A percentile compares a stretch with the other conserved stretches of the same genome.
These are phyloP conservation scores for Eucalyptus pauciflora DNA, from an alignment of 345 rosid species.

Conservation along the genomic window DNA sequence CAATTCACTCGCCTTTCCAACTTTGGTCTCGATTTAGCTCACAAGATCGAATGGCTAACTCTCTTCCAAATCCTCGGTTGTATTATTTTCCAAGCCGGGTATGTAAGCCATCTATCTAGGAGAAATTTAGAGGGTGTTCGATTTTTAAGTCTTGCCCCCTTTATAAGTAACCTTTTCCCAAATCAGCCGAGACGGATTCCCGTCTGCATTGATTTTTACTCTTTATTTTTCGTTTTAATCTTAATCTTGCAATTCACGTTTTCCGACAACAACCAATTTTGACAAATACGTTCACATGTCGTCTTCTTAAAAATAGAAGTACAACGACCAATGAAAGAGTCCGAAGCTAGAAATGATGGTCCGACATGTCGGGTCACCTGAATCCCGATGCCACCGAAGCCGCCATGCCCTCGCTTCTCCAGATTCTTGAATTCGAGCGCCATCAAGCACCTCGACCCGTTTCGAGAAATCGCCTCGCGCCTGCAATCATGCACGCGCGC, in stretches of 20 bases:
- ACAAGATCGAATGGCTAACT: rapidly evolving
- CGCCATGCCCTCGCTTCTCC: neutral
- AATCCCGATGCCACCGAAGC: neutral
- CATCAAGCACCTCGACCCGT: neutral
- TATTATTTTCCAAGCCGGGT: too few relatives aligned
- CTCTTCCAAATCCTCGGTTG: neutral
- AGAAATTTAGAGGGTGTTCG: neutral
- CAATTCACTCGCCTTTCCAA: too few relatives aligned
- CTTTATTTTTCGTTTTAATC: rapidly evolving
- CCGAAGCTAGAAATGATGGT: neutral
- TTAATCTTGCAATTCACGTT: neutral
- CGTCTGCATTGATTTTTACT: neutral
- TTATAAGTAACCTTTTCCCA: neutral
- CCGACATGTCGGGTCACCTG: neutral
- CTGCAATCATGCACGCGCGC: neutral
- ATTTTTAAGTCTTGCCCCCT: neutral
- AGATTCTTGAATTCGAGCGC: neutral
- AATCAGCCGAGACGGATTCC: neutral
- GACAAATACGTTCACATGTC: neutral
- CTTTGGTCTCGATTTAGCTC: too few relatives aligned
- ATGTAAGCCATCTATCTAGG: neutral
- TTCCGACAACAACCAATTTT: too few relatives aligned
- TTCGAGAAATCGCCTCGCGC: neutral
- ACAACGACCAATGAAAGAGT: neutral
- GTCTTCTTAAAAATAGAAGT: neutral